A percentile compares a stretch with the other conserved stretches of the same genome.
phyloP scores from a whole-genome alignment of 805 yeast species.

The Pichia nanzhaoensis region DNA sequence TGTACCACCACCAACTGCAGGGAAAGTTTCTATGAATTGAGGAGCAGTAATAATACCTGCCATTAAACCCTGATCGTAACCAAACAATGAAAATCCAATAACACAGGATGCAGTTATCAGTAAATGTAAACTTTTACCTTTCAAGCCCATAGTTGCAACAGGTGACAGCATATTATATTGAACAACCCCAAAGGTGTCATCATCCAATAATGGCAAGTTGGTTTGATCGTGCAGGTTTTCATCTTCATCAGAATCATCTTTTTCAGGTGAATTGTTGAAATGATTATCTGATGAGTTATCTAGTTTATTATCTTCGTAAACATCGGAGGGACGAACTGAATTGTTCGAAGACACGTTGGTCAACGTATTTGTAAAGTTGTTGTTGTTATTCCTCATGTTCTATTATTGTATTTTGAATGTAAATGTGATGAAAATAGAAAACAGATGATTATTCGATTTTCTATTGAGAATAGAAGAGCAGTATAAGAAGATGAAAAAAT shows the following conservation, averaged over 20 bases:
- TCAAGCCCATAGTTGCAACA: conserved; percentile 45
- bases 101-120: conserved; percentile 54
- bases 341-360: conserved; percentile 2
- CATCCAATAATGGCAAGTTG: conserved; percentile 3
- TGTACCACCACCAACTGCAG: conserved; percentile 35
- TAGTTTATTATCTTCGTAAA: conserved; percentile 7
- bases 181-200: neutral
- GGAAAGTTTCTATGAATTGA: conserved; percentile 59
- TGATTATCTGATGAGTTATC: neutral
- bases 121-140: conserved; percentile 45
- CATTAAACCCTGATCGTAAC: conserved; percentile 80
- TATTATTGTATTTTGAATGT: neutral
- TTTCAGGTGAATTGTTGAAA: neutral
- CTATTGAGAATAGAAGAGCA: too few species aligned
- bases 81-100: conserved; percentile 61
- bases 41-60: conserved; percentile 54
- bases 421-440: too few species aligned
- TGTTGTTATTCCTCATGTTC: neutral
- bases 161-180: conserved; percentile 7
- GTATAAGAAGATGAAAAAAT: too few species aligned
- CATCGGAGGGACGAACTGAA: neutral
- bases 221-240: too few species aligned
- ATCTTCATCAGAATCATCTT: neutral
- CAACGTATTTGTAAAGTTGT: neutral
- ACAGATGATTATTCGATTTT: too few species aligned